These are phyloP conservation scores for Pseudocercospora macadamiae DNA, from an alignment of 2,329 filamentous ascomycete species.

Conservation along the genomic window DNA sequence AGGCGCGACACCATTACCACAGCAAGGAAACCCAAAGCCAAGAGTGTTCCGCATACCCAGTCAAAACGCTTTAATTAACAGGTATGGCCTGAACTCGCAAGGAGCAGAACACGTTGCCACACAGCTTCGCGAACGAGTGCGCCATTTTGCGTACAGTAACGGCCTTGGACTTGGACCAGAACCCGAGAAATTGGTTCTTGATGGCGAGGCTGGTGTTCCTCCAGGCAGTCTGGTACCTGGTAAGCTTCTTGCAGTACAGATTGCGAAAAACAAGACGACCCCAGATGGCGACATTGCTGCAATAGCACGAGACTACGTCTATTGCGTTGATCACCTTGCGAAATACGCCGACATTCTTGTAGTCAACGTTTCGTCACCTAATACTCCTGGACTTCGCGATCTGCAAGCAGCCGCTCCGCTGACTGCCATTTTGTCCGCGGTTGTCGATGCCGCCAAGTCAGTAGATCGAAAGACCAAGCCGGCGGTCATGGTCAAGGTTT, in stretches of 20 bases:
- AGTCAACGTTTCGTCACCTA: slow-evolving; percentile 95
- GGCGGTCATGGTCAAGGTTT: slow-evolving; percentile 96
- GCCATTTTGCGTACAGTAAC: slow-evolving; percentile 71
- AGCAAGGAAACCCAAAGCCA: slow-evolving; percentile 83
- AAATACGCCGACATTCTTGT: slow-evolving; percentile 94
- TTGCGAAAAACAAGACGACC: slow-evolving; percentile 96
- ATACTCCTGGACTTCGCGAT: slow-evolving; percentile 87
- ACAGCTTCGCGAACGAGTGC: slow-evolving; percentile 74
- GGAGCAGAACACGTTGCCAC: slow-evolving; percentile 87
- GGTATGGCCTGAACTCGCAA: slow-evolving; percentile 91
- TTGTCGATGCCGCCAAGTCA: slow-evolving; percentile 75
- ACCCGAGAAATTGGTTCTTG: slow-evolving; percentile 71
- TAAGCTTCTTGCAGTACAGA: slow-evolving; percentile 82
- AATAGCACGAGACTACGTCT: slow-evolving; percentile 79
- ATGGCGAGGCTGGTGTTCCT: slow-evolving; percentile 75
- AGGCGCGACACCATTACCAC: slow-evolving; percentile 83
- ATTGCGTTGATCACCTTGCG: slow-evolving; percentile 80
- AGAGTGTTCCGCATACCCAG: slow-evolving; percentile 84
- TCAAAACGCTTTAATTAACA: slow-evolving; percentile 87
- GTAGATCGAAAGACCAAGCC: slow-evolving; percentile 73
- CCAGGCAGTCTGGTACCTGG: slow-evolving; percentile 79
- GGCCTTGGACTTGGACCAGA: slow-evolving; percentile 67
- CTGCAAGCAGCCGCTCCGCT: slow-evolving; percentile 84
- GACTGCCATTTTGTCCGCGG: slow-evolving; percentile 76
- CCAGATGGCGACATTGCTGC: slow-evolving; percentile 82